Evolutionary conservation across 2,329 filamentous ascomycete species (phyloP).

Genomic region (Claviceps cyperi): DNA sequence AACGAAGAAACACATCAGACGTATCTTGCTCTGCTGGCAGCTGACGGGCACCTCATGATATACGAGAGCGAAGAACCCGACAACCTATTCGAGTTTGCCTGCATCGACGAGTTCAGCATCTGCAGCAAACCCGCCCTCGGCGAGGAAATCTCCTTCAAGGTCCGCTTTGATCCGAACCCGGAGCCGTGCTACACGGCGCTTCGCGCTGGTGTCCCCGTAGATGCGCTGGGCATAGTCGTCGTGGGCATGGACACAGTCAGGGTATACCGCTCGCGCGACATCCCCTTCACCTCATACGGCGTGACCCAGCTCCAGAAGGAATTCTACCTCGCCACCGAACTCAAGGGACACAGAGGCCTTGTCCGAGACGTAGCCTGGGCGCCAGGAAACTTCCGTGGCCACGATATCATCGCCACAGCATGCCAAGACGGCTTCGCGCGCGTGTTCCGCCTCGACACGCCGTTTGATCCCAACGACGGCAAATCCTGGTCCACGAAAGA

Average conservation of each 20-base stretch:
- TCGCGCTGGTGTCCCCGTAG: conserved; percentile 64
- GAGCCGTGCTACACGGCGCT: conserved; percentile 66
- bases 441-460: conserved; percentile 69
- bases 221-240: conserved; percentile 68
- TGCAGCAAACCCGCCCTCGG: conserved; percentile 57
- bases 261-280: conserved; percentile 63
- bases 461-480: conserved; percentile 29
- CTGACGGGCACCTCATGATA: conserved; percentile 65
- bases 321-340: conserved; percentile 71
- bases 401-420: conserved; percentile 80
- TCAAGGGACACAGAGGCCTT: conserved; percentile 59
- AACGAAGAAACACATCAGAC: conserved; percentile 69
- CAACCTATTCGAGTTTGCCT: conserved; percentile 59
- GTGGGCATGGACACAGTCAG: conserved; percentile 73
- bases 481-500: conserved; percentile 35
- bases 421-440: conserved; percentile 84
- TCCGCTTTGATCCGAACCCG: conserved; percentile 79
- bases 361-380: conserved; percentile 88
- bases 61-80: conserved; percentile 80
- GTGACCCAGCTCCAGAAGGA: conserved; percentile 48
- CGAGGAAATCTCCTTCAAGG: conserved; percentile 75
- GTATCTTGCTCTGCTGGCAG: conserved; percentile 70
- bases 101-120: conserved; percentile 63
- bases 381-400: conserved; percentile 76
- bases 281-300: conserved; percentile 35